phyloP scores from a whole-genome alignment of 192 early-diverging fungal species.

The Coemansia sp. region DNA sequence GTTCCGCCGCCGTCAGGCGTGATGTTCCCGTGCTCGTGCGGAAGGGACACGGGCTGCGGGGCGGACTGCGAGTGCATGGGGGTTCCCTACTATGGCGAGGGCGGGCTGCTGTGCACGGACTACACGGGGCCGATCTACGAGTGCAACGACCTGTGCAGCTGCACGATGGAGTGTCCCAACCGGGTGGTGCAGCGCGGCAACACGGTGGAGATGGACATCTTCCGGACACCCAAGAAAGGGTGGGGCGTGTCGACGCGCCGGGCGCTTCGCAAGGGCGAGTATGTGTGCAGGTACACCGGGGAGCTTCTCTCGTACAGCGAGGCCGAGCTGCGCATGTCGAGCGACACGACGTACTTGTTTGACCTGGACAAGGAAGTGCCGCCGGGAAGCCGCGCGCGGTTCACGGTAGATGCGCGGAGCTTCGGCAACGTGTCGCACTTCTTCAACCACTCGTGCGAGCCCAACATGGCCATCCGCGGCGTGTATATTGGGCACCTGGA shows the following conservation, averaged over 20 bases:
- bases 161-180: slow-evolving; percentile 49
- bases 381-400: slow-evolving; percentile 82
- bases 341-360: slow-evolving; percentile 56
- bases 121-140: slow-evolving; percentile 34
- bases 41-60: slow-evolving; percentile 9
- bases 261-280: slow-evolving; percentile 56
- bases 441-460: slow-evolving; percentile 96
- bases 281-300: slow-evolving; percentile 95
- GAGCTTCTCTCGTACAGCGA: slow-evolving; percentile 82
- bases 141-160: slow-evolving; percentile 46
- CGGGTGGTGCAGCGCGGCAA: slow-evolving; percentile 51
- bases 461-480: slow-evolving; percentile 67
- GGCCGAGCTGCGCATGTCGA: slow-evolving; percentile 62
- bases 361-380: slow-evolving; percentile 76
- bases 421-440: slow-evolving; percentile 94
- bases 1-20: slow-evolving; percentile 40
- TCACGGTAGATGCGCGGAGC: slow-evolving; percentile 87
- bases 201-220: slow-evolving; percentile 33
- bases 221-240: slow-evolving; percentile 33
- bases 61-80: slow-evolving; percentile 40
- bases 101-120: slow-evolving; percentile 38
- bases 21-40: slow-evolving; percentile 47
- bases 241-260: slow-evolving; percentile 44
- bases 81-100: slow-evolving; percentile 40
- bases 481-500: slow-evolving; percentile 77